phyloP scores from a whole-genome alignment of 768 basidiomycete species.

The Leccinum obscurum region DNA sequence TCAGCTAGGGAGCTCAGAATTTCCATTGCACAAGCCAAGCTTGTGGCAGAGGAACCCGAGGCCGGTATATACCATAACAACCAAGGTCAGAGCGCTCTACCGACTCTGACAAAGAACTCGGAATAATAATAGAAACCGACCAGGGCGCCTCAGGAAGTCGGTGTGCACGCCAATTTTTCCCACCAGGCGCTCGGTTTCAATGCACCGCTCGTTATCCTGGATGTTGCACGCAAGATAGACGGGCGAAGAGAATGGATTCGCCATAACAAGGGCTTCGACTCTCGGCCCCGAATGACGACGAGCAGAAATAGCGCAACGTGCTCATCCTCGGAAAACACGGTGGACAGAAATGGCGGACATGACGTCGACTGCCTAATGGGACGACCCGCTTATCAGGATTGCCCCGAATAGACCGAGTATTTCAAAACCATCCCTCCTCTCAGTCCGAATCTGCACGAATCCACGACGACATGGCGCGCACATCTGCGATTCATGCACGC shows the following conservation, averaged over 20 bases:
- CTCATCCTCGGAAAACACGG: background rate
- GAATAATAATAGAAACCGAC: background rate
- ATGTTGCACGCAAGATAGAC: background rate
- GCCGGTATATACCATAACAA: background rate
- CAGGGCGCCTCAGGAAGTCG: background rate
- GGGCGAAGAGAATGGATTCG: background rate
- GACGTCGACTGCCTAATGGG: conserved; percentile 14
- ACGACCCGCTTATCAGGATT: background rate
- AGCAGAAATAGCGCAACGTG: background rate
- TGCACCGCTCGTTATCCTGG: background rate
- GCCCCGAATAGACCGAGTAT: background rate
- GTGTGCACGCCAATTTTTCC: background rate
- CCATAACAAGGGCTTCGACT: background rate
- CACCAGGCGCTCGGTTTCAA: background rate
- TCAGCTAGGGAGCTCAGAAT: background rate
- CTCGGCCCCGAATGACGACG: background rate
- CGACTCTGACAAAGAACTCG: background rate
- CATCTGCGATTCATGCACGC: conserved; percentile 42
- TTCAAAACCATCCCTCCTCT: background rate
- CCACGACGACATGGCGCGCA: conserved; percentile 33
- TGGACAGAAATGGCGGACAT: background rate
- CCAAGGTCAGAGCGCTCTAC: background rate
- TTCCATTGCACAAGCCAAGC: background rate
- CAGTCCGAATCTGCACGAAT: background rate
- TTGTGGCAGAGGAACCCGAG: background rate